Evolutionary conservation across 257 asterid genomes (phyloP), one percentile per base, ranked within the genome.

Genomic region (Datura wrightii): DNA sequence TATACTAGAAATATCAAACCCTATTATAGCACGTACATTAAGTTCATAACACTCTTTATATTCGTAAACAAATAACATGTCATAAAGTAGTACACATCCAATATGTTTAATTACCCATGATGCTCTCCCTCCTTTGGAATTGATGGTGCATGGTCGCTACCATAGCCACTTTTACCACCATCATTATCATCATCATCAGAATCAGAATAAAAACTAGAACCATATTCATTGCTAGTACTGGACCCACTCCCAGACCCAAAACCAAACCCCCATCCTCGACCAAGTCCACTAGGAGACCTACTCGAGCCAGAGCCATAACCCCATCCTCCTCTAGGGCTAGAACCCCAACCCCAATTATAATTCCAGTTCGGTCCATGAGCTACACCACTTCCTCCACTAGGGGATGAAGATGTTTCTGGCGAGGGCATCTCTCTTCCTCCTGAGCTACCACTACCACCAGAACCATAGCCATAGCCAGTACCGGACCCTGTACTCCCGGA

Each of bases 341-440:
- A 79, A 62, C 91, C 90, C 92, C 92, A 88, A 24, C 89, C 91
- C 93, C 93, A 87, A 60, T 24, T 80, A 53, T 85, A 87, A 55
- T 87, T 86, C 89, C 90, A 74, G 53, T 83, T 87, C 0, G 90
- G 48, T 15, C 88, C 89, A 74, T 80, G 91, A 34, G 78, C 90
- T 6, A 88, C 85, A 53, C 91, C 90, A 8, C 83, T 79, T 24
- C 59, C 86, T 16, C 86, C 55, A 2, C 76, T 48, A 15, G 82
- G 36, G 85, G 55, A 5, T 13, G 86, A 46, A 5, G 80, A 39
- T 72, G 55, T 46, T 59, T 85, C 60, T 5, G 79, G 56, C 2
- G 84, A 9, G 18, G 34, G 71, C 31, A 39, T 54, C 56, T 80
- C 83, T 53, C 67, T 80, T 1, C 86, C 79, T 5, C 83, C 83